Evolutionary conservation across 768 basidiomycete species (phyloP), one percentile per base, ranked within the genome.

Genomic region (Candolleomyces aberdarensis): DNA sequence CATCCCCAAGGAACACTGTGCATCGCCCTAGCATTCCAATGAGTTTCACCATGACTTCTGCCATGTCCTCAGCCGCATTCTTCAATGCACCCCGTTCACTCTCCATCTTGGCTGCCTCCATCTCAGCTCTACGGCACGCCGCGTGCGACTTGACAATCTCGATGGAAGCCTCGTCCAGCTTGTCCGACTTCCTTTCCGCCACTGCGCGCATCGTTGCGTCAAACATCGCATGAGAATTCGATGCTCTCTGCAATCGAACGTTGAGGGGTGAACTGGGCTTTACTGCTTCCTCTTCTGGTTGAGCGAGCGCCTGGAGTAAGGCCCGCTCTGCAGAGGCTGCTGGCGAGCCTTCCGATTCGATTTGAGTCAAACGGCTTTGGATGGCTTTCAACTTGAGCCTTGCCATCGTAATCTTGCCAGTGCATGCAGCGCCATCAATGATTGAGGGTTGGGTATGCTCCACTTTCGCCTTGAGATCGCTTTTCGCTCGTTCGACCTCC

Each of bases 201-300:
- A 88, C 86, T 15, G 91, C 91, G n/a, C 89, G 85, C 69, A 94
- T 82, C 41, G 89, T 91, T 15, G 91, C 92, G 51, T 92, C 91
- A 68, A 94, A 92, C 82, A 94, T 89, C 36, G 88, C 85, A 62
- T 77, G 80, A 4, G 91, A 86, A 69, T 93, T 94, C 60, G 81
- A 80, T 3, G 91, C 88, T 5, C 87, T 84, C 67, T 85, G 83
- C 31, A 91, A 70, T 58, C 86, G 82, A 56, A 75, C 71, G 61
- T 80, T 83, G 47, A 92, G 72, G 0, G 80, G 70, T 8, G 91
- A 90, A 50, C 82, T 79, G 2, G 84, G 70, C 67, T 80, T 84
- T 53, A 88, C 68, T 20, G 78, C 83, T 57, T 85, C 80, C 70
- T 94, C 92, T 70, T 94, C 91, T 1, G 89, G 84, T 6, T 70